A percentile compares a stretch with the other conserved stretches of the same genome.
These are phyloP conservation scores for Aspergillus melleus DNA, from an alignment of 2,329 filamentous ascomycete genomes.

Conservation along the genomic window DNA sequence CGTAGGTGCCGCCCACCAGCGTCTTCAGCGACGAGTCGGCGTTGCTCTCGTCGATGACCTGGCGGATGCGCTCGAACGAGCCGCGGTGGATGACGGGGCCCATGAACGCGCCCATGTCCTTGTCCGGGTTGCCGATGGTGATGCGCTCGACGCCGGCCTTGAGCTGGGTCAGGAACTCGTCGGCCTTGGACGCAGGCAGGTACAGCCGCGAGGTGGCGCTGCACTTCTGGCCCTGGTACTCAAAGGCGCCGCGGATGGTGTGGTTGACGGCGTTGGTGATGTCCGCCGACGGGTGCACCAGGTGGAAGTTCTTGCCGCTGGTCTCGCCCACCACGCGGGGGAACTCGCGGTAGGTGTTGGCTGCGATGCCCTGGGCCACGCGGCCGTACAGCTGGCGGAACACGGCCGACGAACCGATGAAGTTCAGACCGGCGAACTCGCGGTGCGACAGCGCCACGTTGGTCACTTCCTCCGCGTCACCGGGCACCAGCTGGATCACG, in stretches of 20 bases:
- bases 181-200: constrained; percentile 71
- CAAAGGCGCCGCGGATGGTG: constrained; percentile 80
- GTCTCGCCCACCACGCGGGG: constrained; percentile 86
- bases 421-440: constrained; percentile 83
- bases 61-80: constrained; percentile 75
- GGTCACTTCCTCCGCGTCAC: constrained; percentile 80
- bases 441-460: constrained; percentile 71
- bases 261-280: constrained; percentile 74
- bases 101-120: constrained; percentile 63
- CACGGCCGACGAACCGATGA: constrained; percentile 84
- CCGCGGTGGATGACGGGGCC: constrained; percentile 79
- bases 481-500: constrained; percentile 91
- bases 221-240: constrained; percentile 89
- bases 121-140: constrained; percentile 57
- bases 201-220: constrained; percentile 77
- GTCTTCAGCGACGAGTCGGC: constrained; percentile 68
- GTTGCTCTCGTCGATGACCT: constrained; percentile 75
- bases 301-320: constrained; percentile 88
- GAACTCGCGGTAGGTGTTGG: constrained; percentile 77
- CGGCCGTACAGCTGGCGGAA: constrained; percentile 85
- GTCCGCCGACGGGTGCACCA: constrained; percentile 73
- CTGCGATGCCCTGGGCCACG: constrained; percentile 75
- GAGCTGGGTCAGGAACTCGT: constrained; percentile 66
- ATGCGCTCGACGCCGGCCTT: constrained; percentile 66
- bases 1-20: constrained; percentile 71